Conservation (phyloP, 2,329 filamentous ascomycete species). For the Phialophora expanda region DNA sequence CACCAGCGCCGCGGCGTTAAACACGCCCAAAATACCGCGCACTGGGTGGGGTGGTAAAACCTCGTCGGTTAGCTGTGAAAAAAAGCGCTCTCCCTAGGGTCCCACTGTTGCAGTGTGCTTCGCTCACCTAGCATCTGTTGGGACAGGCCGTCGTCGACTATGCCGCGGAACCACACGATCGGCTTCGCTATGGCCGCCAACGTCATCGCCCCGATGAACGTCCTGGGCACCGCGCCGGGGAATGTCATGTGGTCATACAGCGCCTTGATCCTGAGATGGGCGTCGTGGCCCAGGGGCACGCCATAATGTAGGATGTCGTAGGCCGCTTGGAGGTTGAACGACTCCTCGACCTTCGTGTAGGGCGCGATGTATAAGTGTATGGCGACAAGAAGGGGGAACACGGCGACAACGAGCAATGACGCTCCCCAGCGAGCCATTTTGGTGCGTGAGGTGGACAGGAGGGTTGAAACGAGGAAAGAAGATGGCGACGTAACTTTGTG, state of each 20-base stretch:
- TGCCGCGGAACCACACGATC: constrained; percentile 60
- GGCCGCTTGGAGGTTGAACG: constrained; percentile 92
- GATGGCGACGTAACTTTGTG: neutral
- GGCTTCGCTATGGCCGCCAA: constrained; percentile 76
- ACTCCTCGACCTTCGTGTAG: constrained; percentile 98
- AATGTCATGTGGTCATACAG: constrained; percentile 90
- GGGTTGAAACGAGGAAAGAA: neutral
- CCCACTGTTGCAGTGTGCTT: neutral
- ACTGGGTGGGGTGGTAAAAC: constrained; percentile 52
- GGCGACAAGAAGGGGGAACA: constrained; percentile 63
- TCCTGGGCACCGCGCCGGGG: constrained; percentile 87
- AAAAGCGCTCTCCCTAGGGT: neutral
- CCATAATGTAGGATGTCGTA: constrained; percentile 89
- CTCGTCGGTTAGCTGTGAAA: neutral
- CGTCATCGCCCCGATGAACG: constrained; percentile 80
- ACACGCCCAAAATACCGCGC: constrained; percentile 74
- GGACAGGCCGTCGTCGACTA: constrained; percentile 56
- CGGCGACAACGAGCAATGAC: neutral
- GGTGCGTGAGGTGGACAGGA: neutral
- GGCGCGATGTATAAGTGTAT: constrained; percentile 76
- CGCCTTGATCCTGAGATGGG: constrained; percentile 59
- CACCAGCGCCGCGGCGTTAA: constrained; percentile 73
- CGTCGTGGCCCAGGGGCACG: constrained; percentile 60
- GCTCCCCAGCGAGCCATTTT: constrained; percentile 21
- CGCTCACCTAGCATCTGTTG: constrained; percentile 61